Evolutionary conservation across 2,329 filamentous ascomycete genomes (phyloP).

Genomic region (Pyrenophora teres): DNA sequence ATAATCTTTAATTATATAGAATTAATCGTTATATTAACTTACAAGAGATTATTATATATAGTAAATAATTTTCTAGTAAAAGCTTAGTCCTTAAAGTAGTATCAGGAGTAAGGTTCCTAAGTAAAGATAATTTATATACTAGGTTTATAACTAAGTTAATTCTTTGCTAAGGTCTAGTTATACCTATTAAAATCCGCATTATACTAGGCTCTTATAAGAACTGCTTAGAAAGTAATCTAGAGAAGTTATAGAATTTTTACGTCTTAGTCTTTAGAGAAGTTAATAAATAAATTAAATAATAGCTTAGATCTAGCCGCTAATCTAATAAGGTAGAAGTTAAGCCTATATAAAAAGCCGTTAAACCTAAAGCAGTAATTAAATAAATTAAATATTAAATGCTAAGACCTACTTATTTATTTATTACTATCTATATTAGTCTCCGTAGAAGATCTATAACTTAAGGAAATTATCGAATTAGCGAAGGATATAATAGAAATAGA

Average conservation of each 20-base stretch:
- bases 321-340: too few species aligned
- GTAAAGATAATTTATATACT: conserved; percentile 60
- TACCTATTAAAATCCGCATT: conserved; percentile 1
- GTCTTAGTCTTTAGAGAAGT: conserved; percentile 34
- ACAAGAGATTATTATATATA: conserved; percentile 44
- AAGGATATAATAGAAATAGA: not conserved
- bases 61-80: conserved; percentile 34
- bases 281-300: too few species aligned
- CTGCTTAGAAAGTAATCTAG: conserved; percentile 38
- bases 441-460: conserved; percentile 32
- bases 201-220: conserved; percentile 17
- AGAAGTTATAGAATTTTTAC: conserved; percentile 34
- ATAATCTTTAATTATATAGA: conserved; percentile 54
- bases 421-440: too few species aligned
- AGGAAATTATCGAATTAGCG: conserved; percentile 56
- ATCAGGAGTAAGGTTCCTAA: conserved; percentile 62
- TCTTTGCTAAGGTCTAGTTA: conserved; percentile 41
- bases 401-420: too few species aligned
- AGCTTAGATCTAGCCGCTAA: too few species aligned
- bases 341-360: too few species aligned
- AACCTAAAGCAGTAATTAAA: too few species aligned
- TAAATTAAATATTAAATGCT: too few species aligned
- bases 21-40: conserved; percentile 38
- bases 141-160: conserved; percentile 60
- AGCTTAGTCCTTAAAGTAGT: conserved; percentile 54